A percentile compares a stretch with the other conserved stretches of the same genome.
phyloP scores from a whole-genome alignment of 768 basidiomycete genomes.

The Podaxis sp. region DNA sequence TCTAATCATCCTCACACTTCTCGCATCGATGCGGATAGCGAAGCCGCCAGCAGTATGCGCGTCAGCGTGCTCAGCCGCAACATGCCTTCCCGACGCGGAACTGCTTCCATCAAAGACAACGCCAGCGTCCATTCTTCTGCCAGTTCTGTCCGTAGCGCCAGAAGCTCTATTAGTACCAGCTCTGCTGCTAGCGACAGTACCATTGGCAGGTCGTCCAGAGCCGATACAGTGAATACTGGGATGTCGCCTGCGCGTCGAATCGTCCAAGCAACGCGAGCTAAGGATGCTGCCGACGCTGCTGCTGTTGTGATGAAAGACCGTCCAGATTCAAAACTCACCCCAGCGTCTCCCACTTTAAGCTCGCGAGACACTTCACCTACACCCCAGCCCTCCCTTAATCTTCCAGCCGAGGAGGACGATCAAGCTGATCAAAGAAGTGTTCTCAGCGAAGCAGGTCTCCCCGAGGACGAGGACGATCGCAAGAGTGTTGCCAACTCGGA shows the following conservation, averaged over 20 bases:
- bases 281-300: slow-evolving; percentile 17
- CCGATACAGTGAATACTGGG: slow-evolving; percentile 19
- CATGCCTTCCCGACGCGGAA: slow-evolving; percentile 11
- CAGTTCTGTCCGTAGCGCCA: slow-evolving; percentile 17
- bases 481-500: slow-evolving; percentile 18
- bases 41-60: slow-evolving; percentile 44
- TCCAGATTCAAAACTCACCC: slow-evolving; percentile 76
- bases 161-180: slow-evolving; percentile 1
- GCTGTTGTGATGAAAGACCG: slow-evolving; percentile 33
- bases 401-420: slow-evolving; percentile 16
- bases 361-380: slow-evolving; percentile 18
- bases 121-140: slow-evolving; percentile 11
- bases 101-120: neutral
- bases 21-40: slow-evolving; percentile 40
- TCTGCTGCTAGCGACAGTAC: slow-evolving; percentile 17
- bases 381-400: slow-evolving; percentile 11
- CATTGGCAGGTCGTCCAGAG: slow-evolving; percentile 4
- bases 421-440: slow-evolving; percentile 15
- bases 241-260: slow-evolving; percentile 31
- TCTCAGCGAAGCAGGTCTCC: neutral
- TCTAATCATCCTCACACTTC: slow-evolving; percentile 33
- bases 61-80: slow-evolving; percentile 41
- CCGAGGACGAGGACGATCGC: slow-evolving; percentile 18
- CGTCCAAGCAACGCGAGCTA: slow-evolving; percentile 25
- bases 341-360: slow-evolving; percentile 25